Evolutionary conservation across 768 basidiomycete species (phyloP), one percentile per base, ranked within the genome.

Genomic region (Tulasnella sp.): DNA sequence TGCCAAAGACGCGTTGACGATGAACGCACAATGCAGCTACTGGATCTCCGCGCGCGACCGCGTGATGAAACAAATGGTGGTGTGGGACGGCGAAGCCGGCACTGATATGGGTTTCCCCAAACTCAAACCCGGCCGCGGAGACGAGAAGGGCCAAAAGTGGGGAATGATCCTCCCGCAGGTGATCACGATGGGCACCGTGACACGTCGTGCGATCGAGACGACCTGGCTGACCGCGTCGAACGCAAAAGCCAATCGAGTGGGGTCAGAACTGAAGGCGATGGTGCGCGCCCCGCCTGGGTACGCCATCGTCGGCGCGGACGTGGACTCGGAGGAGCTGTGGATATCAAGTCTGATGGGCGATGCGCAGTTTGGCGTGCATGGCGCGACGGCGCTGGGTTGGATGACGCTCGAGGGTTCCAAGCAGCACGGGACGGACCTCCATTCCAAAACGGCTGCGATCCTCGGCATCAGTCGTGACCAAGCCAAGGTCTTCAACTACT

Each of bases 321-420:
- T 99, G 21, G 96, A 99, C 69, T 94, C 91, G 45, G 94, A 98
- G 71, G 96, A 99, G 69, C 74, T 99, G 21, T 98, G 96, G 96
- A 98, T 98, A 62, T 94, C 93, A 17, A 92, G 88, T 65, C 89
- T 90, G 59, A 94, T 98, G 89, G 94, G 94, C 0, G 96, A 98
- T 65, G 88, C 92, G 0, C 94, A 99, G 69, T 96, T 99, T 68
- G 96, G 94, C 7, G 68, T 94, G 57, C 93, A 99, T 63, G 94
- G 94, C 9, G 90, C 92, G 9, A 93, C 92, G 2, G 92, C 94
- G 1, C 82, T 99, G 40, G 94, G 96, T 2, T 98, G 94, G 94
- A 98, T 99, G 94, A 97, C 93, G 14, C 77, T 99, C 27, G 96
- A 98, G 68, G 93, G 96, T 0, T 94, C 93, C 14, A 98, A 98